Evolutionary conservation across 495 filamentous ascomycete species (phyloP).

Genomic region (Penicillium tannophilum): DNA sequence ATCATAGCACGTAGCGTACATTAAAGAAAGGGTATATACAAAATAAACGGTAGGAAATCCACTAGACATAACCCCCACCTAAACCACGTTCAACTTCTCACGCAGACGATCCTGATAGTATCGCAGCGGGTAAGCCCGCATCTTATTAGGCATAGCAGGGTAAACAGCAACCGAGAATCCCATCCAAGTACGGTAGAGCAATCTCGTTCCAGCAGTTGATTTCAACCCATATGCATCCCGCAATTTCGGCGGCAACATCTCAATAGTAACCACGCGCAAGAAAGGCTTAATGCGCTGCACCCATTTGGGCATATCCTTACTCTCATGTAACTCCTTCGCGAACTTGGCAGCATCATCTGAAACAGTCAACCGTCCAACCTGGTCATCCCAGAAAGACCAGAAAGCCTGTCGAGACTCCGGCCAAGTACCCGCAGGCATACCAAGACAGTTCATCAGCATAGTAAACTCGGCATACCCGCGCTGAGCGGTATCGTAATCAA

Average conservation of each 20-base stretch:
- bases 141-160: slow-evolving; percentile 37
- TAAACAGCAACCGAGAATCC: slow-evolving; percentile 40
- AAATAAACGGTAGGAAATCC: background rate
- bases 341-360: slow-evolving; percentile 38
- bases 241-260: slow-evolving; percentile 42
- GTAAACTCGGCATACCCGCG: slow-evolving; percentile 40
- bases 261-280: slow-evolving; percentile 35
- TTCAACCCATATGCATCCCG: slow-evolving; percentile 42
- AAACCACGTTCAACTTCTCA: slow-evolving; percentile 25
- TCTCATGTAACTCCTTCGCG: slow-evolving; percentile 32
- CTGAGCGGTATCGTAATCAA: slow-evolving; percentile 41
- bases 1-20: slow-evolving; percentile 17
- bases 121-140: slow-evolving; percentile 33
- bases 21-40: slow-evolving; percentile 24
- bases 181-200: slow-evolving; percentile 40
- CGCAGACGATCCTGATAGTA: slow-evolving; percentile 36
- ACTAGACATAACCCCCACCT: background rate
- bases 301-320: slow-evolving; percentile 36
- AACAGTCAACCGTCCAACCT: slow-evolving; percentile 34
- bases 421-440: slow-evolving; percentile 34
- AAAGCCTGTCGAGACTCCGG: slow-evolving; percentile 37
- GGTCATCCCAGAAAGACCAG: slow-evolving; percentile 46
- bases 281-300: slow-evolving; percentile 37
- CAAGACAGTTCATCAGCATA: slow-evolving; percentile 33
- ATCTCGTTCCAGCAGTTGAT: slow-evolving; percentile 33